A percentile compares a stretch with the other conserved stretches of the same genome.
phyloP scores from a whole-genome alignment of 176 grass and related monocot genomes.

The Avena insularis region DNA sequence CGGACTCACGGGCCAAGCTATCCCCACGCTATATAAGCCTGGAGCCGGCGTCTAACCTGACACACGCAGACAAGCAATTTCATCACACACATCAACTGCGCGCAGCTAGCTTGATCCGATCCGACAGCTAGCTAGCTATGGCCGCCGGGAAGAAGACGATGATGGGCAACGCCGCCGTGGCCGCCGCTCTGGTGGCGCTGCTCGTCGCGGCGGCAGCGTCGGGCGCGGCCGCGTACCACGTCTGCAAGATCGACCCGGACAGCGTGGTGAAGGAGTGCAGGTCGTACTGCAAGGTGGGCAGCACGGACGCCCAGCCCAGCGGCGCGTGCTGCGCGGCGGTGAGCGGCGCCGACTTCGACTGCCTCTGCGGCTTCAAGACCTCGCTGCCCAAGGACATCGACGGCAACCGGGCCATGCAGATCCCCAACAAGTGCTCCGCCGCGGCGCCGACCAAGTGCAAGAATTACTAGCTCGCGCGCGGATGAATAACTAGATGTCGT shows the following conservation, averaged over 20 bases:
- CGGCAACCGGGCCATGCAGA: slow-evolving; percentile 29
- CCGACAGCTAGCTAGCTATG: slow-evolving; percentile 1
- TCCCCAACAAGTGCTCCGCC: slow-evolving; percentile 10
- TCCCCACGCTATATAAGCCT: slow-evolving; percentile 42
- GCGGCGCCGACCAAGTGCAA: neutral
- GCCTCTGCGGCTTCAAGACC: slow-evolving; percentile 49
- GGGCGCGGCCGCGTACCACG: neutral
- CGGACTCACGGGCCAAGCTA: slow-evolving; percentile 38
- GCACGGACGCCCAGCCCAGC: neutral
- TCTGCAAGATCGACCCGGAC: slow-evolving; percentile 8
- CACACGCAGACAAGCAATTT: neutral
- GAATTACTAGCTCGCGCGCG: neutral
- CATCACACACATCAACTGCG: neutral
- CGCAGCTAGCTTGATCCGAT: neutral
- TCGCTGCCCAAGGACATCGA: neutral
- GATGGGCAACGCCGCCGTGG: neutral
- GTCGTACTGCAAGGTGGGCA: neutral
- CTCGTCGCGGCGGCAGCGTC: slow-evolving; percentile 18
- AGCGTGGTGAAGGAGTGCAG: neutral
- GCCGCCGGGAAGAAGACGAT: slow-evolving; percentile 15
- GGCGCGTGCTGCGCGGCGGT: slow-evolving; percentile 52
- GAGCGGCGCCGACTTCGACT: slow-evolving; percentile 2
- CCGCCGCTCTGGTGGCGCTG: slow-evolving; percentile 23
- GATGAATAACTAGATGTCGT: neutral
- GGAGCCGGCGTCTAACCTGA: neutral